Base-by-base conservation (phyloP, 768 basidiomycete genomes). In the Paxillus ammoniavirescens region DNA sequence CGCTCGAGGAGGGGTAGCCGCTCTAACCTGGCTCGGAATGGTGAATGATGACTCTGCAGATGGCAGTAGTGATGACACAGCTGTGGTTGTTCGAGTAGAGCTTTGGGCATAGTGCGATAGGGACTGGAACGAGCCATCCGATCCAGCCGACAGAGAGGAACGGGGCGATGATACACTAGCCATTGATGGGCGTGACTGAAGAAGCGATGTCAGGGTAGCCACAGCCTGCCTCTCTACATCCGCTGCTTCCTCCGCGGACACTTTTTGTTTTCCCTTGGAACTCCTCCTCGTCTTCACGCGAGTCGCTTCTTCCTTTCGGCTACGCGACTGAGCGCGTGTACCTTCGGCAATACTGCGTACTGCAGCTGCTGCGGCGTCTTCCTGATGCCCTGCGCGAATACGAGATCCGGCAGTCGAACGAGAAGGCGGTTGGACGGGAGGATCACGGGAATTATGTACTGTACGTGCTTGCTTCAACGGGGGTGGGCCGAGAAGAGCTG, bases 151-250 rank as follows among this genome's bases (percentile, higher is more conserved):
- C 58, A 88, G 73, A 60, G 84, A 89, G 7, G 86, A 87, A 52
- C 87, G 80, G 47, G 89, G 87, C 5, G 87, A 89, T 26, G 83
- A 79, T 42, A 77, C 79, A 65, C 82, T 82, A 28, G 77, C 73
- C 13, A 83, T 80, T 9, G 83, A 82, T 17, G 84, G 82, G 45
- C 83, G 76, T 52, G 86, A 79, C 54, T 86, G 80, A 53, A 87
- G 75, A 51, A 91, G 75, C 10, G 83, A 84, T 0, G 90, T 91
- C 58, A 92, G 74, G 8, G 90, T 88, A 26, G 86, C 87, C 7
- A 89, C 90, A 38, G 89, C 90, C 67, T 91, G 87, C 80, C 91
- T 87, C 67, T 90, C 89, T 47, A 86, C 76, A 60, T 85, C 86
- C 42, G 59, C 59, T 15, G 65, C 58, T 57, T 61, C 60, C 65